Base-by-base conservation (phyloP, 2,329 filamentous ascomycete species). In the Penicillium oxalicum region DNA sequence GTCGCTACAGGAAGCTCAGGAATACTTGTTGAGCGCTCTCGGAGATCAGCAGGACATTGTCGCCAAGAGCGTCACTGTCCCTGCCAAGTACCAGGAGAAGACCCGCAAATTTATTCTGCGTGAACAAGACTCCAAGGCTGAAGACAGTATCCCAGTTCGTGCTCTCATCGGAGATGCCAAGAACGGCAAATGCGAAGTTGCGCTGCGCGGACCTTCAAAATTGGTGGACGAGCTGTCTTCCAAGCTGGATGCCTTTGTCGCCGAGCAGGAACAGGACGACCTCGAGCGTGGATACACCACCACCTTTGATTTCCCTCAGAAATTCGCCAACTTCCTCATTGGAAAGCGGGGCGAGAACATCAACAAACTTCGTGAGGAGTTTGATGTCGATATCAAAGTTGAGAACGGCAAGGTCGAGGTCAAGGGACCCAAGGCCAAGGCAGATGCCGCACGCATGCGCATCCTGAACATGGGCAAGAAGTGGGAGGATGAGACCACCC, bases 401-500 rank as follows among this genome's bases (percentile, higher is more conserved):
- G 84, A 94, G 58, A 88, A 96, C 61, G 93, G 93, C 57, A 91
- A 91, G 71, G 89, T 97, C 43, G 89, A 95, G 70, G 82, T 98
- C 60, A 96, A 94, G 76, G 93, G 94, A 26, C 91, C 93, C 43
- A 88, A 94, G 73, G 88, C 89, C 44, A 97, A 97, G 77, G 89
- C 91, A 1, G 90, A 95, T 68, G 82, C 83, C 43, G 89, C 88
- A 55, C 93, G 87, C 69, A 75, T 83, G 35, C 84, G 95, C 63
- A 96, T 98, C 58, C 76, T 84, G 54, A 79, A 83, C 35, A 75
- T 96, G 56, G 85, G 81, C 36, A 89, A 87, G 67, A 87, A 87
- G 66, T 80, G 95, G 61, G 90, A 94, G 45, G 93, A 98, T 61
- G 93, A 98, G 74, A 83, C 87, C 4, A 95, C 86, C 1, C 85